Conservation (phyloP, 176 grass and related monocot species). For the bread wheat (Triticum aestivum) region DNA sequence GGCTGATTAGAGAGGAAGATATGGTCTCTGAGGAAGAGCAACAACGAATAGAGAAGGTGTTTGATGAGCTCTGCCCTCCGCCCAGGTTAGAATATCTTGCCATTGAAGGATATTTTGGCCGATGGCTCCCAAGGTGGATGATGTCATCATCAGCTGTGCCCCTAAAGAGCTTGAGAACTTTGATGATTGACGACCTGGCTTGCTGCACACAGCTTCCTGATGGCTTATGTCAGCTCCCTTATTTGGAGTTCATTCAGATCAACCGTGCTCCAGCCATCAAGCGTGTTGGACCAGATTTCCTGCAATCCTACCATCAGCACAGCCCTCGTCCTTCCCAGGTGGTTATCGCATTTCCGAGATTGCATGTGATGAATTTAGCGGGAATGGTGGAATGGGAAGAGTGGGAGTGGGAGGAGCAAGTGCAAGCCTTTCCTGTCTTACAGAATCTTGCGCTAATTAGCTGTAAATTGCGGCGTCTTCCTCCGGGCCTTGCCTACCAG, state of each 20-base stretch:
- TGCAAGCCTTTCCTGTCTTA: not conserved
- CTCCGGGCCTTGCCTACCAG: not conserved
- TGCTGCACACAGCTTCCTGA: slow-evolving; percentile 4
- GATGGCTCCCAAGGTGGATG: slow-evolving; percentile 7
- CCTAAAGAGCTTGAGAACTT: not conserved
- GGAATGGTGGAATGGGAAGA: too few species aligned
- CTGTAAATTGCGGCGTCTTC: not conserved
- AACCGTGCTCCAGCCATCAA: not conserved
- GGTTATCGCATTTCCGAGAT: not conserved
- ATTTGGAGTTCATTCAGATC: not conserved
- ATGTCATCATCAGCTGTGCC: not conserved
- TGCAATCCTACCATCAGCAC: not conserved
- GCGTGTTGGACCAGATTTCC: slow-evolving; percentile 1
- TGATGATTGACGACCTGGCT: not conserved
- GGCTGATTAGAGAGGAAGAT: not conserved
- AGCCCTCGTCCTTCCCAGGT: not conserved
- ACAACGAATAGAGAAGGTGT: not conserved
- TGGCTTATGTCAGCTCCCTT: not conserved
- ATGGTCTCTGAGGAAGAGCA: not conserved
- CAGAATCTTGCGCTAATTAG: not conserved
- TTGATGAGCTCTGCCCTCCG: slow-evolving; percentile 25
- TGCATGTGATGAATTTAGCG: not conserved
- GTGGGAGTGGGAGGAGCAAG: too few species aligned
- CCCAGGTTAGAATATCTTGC: not conserved
- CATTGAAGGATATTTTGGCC: not conserved